phyloP scores from a whole-genome alignment of 192 early-diverging fungal genomes.

The Paraglomus brasilianum region DNA sequence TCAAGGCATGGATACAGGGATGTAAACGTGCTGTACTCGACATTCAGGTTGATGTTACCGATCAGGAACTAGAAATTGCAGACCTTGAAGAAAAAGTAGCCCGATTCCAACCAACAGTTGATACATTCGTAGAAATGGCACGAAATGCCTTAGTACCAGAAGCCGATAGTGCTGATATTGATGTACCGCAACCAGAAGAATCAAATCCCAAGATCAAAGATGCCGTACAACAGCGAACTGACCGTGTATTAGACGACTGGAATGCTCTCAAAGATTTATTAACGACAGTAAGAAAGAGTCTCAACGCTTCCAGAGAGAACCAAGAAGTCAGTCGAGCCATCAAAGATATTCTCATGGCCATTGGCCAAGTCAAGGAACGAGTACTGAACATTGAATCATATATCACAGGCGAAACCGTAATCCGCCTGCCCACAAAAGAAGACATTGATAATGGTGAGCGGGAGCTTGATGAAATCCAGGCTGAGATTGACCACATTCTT shows the following conservation, averaged over 20 bases:
- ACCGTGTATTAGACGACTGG: constrained; percentile 37
- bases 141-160: constrained; percentile 4
- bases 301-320: constrained; percentile 24
- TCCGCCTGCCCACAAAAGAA: constrained; percentile 19
- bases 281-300: constrained; percentile 5
- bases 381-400: constrained; percentile 32
- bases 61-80: constrained; percentile 22
- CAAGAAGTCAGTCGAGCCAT: constrained; percentile 26
- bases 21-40: constrained; percentile 30
- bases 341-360: constrained; percentile 24
- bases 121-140: constrained; percentile 11
- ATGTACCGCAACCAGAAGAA: constrained; percentile 18
- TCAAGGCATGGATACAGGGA: constrained; percentile 40
- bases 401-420: constrained; percentile 8
- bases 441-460: constrained; percentile 25
- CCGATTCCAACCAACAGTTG: constrained; percentile 10
- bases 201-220: constrained; percentile 25
- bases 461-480: constrained; percentile 30
- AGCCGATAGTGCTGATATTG: constrained; percentile 10
- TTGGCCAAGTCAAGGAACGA: constrained; percentile 28
- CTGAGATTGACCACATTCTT: constrained; percentile 36
- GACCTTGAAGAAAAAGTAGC: constrained; percentile 15
- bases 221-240: constrained; percentile 30
- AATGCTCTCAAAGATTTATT: constrained; percentile 32
- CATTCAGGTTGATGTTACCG: constrained; percentile 13